Percentiles rank a stretch among this genome's conserved stretches.
Conservation (phyloP, 306 rosid genomes). For the Ceratonia siliqua region DNA sequence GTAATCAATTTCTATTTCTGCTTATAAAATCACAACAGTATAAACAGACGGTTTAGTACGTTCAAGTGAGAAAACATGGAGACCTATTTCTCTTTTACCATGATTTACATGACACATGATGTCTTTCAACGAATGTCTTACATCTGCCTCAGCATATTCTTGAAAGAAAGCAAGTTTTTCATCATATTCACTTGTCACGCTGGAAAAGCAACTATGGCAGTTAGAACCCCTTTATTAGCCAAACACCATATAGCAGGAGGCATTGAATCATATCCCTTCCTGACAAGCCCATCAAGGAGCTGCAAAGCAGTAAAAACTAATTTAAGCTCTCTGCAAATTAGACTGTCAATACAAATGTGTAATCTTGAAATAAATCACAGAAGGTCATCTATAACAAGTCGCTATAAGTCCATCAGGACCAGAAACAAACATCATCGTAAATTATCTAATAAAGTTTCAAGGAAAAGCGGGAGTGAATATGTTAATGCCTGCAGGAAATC, state of each 20-base stretch:
- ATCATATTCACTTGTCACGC: background rate
- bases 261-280: background rate
- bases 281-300: slow-evolving; percentile 4
- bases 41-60: too few relatives aligned
- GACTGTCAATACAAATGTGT: background rate
- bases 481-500: background rate
- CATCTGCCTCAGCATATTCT: background rate
- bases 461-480: background rate
- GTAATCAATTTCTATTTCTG: too few relatives aligned
- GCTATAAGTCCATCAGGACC: background rate
- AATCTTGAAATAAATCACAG: background rate
- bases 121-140: background rate
- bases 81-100: background rate
- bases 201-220: background rate
- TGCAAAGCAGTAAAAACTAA: slow-evolving; percentile 10
- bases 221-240: background rate
- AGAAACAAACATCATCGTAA: background rate
- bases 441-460: background rate
- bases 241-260: background rate
- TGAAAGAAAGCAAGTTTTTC: background rate
- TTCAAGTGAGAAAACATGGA: background rate
- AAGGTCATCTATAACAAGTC: background rate
- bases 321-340: background rate
- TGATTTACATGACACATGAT: background rate
- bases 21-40: too few relatives aligned